Evolutionary conservation across 257 asterid genomes (phyloP).

Genomic region (Solanum pinnatisectum): DNA sequence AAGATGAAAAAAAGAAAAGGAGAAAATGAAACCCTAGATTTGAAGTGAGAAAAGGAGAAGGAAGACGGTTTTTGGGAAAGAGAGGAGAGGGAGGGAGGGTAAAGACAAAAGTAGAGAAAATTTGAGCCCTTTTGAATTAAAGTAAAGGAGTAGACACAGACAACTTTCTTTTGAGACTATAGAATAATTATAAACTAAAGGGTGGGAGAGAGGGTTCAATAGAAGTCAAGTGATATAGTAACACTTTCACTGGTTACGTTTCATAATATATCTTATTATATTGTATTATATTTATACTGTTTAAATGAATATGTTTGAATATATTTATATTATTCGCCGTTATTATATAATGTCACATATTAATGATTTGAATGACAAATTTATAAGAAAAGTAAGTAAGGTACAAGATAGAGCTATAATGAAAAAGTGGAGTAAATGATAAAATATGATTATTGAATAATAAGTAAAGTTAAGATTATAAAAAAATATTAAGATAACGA

Average conservation of each 20-base stretch:
- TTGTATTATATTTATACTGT: too few relatives aligned
- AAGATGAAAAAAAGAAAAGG: background rate
- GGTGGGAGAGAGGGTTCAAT: background rate
- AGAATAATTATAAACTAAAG: background rate
- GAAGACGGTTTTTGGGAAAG: background rate
- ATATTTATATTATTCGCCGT: too few relatives aligned
- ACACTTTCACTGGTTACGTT: too few relatives aligned
- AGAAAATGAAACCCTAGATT: constrained; percentile 1
- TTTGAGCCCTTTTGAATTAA: constrained; percentile 1
- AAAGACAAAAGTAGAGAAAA: background rate
- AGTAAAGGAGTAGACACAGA: background rate
- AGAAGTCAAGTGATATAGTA: background rate
- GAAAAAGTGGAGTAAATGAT: too few relatives aligned
- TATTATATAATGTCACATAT: too few relatives aligned
- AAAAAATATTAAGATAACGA: too few relatives aligned
- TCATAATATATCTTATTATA: too few relatives aligned
- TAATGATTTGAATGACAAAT: too few relatives aligned
- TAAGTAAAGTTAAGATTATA: too few relatives aligned
- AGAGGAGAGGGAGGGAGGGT: background rate
- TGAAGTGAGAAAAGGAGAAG: background rate
- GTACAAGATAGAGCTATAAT: rapidly evolving
- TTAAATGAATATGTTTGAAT: too few relatives aligned
- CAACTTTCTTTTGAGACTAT: background rate
- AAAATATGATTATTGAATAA: background rate
- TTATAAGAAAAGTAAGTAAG: rapidly evolving